Evolutionary conservation across 2,329 filamentous ascomycete genomes (phyloP).

Genomic region (Pseudocercospora eumusae): DNA sequence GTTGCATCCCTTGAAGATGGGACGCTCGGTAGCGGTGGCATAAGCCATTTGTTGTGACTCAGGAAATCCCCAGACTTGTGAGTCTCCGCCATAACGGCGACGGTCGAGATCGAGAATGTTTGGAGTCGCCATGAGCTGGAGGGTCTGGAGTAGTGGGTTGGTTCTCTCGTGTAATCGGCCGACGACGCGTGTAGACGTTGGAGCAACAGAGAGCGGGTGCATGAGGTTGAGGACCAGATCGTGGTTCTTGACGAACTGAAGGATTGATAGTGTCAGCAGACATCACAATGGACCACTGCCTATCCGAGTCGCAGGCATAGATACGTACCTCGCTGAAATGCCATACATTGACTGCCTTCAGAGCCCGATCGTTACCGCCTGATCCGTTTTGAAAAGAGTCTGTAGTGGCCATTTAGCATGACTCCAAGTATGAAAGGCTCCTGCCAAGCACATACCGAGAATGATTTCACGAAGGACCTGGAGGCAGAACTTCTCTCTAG

Average conservation of each 20-base stretch:
- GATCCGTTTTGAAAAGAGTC: conserved; percentile 12
- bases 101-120: conserved; percentile 27
- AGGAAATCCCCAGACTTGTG: conserved; percentile 41
- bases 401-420: conserved; percentile 10
- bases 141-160: conserved; percentile 28
- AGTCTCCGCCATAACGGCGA: neutral
- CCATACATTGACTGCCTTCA: neutral
- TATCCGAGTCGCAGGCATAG: neutral
- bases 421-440: conserved; percentile 10
- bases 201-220: neutral
- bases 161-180: neutral
- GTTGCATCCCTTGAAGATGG: conserved; percentile 46
- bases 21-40: conserved; percentile 35
- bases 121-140: conserved; percentile 40
- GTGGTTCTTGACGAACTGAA: conserved; percentile 10
- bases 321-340: neutral
- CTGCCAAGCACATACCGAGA: conserved; percentile 42
- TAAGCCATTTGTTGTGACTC: conserved; percentile 52
- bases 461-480: conserved; percentile 47
- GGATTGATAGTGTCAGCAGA: neutral
- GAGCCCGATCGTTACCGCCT: neutral
- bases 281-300: neutral
- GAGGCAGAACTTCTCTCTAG: conserved; percentile 41
- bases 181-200: neutral
- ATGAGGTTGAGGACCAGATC: conserved; percentile 17